Base-by-base conservation (phyloP, 75 land plant species). In the Pseudotsuga menziesii region DNA sequence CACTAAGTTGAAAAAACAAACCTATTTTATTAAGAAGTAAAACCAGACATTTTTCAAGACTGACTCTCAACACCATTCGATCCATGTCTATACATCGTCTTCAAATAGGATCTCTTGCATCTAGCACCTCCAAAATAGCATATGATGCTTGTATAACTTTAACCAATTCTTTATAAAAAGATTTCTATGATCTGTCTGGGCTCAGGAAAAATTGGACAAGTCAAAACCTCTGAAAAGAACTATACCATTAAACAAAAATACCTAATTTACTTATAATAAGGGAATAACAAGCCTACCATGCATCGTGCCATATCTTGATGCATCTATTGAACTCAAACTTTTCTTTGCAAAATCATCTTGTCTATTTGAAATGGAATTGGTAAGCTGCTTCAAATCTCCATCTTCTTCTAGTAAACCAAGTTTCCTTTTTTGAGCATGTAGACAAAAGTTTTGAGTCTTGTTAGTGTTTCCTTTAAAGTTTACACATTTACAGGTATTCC, bases 141-240 rank as follows among this genome's bases (percentile, higher is more conserved):
- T 96, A 97, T 4, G 99, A 94, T 62, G 89, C 91, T 78, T 96
- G 97, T 63, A 96, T 88, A 19, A 95, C 98, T 79, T 95, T 93
- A 55, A 85, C 83, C 78, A 95, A 79, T 82, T 93, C 98, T 83
- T 93, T 93, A 82, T 88, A 95, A 80, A 95, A 95, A 58, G 91
- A 70, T 73, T 87, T 89, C 41, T 94, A 87, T 54, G 97, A 91
- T 56, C 82, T 74, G 77, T 96, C 99, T 94, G 85, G 13, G 36
- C 5, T 56, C 75, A 56, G 14, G 3, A 25, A 27, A 78, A 0
- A 48, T 9, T 48, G 54, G 54, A 48, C 39, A 29, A 29, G 55
- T 56, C 19, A 56, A 79, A 48, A 48, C 54, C 54, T 48, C 54
- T 2, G 9, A 48, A 48, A 48, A 48, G 11, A 9, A 9, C 54